These are phyloP conservation scores for Scutellaria baicalensis DNA, from an alignment of 257 asterid genomes.

Conservation along the genomic window DNA sequence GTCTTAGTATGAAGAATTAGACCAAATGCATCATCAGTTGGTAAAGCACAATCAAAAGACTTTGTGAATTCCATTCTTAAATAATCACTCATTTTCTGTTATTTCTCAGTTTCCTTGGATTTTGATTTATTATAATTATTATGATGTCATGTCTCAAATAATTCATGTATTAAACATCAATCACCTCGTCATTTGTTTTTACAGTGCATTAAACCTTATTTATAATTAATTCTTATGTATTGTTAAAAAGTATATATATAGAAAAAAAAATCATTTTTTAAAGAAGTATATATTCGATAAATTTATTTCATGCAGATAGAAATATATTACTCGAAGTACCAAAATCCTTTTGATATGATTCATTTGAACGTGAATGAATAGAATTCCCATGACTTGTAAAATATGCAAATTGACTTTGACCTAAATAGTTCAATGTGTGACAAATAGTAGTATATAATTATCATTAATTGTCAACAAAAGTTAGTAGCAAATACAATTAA, in stretches of 20 bases:
- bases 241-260: too few species aligned
- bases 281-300: too few species aligned
- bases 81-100: neutral
- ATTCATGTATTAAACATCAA: too few species aligned
- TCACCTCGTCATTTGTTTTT: too few species aligned
- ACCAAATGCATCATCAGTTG: slow-evolving; percentile 1
- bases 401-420: neutral
- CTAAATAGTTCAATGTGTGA: neutral
- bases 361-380: neutral
- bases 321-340: neutral
- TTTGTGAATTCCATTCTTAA: slow-evolving; percentile 1
- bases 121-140: neutral
- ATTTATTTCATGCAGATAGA: too few species aligned
- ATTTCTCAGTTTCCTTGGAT: neutral
- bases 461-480: neutral
- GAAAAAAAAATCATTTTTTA: too few species aligned
- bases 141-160: too few species aligned
- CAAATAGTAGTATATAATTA: neutral
- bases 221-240: too few species aligned
- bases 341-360: neutral
- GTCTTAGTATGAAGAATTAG: neutral
- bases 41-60: neutral
- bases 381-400: neutral
- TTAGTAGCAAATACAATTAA: neutral
- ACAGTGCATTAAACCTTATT: too few species aligned